A percentile compares a stretch with the other conserved stretches of the same genome.
phyloP scores from a whole-genome alignment of 768 basidiomycete species.

The Exsudoporus frostii region DNA sequence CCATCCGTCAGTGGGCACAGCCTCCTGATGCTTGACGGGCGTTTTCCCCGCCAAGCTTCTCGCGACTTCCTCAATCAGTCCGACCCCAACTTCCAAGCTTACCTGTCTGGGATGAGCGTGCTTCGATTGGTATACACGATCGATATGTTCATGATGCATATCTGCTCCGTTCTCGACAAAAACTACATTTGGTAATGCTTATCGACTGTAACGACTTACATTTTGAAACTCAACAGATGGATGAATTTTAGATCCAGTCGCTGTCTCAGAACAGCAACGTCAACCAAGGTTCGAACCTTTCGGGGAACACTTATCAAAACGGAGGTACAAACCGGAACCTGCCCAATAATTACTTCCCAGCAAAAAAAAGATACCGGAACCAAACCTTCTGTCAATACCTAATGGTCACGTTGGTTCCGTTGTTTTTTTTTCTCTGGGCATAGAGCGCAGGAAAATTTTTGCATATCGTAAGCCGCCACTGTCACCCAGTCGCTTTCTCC shows the following conservation, averaged over 20 bases:
- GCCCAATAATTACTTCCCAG: conserved; percentile 1
- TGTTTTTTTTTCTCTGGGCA: conserved; percentile 14
- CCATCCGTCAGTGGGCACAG: conserved; percentile 6
- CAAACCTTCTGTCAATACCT: conserved; percentile 19
- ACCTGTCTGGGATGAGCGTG: background rate
- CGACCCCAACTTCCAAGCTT: conserved; percentile 16
- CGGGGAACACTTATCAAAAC: conserved; percentile 14
- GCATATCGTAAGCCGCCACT: conserved; percentile 22
- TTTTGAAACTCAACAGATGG: background rate
- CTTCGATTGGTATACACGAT: background rate
- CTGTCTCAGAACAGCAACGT: conserved; percentile 12
- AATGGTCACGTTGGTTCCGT: conserved; percentile 11
- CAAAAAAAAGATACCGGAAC: conserved; percentile 3
- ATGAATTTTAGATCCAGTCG: background rate
- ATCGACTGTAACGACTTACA: background rate
- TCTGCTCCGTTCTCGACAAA: background rate
- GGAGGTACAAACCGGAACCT: conserved; percentile 9
- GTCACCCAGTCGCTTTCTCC: conserved; percentile 12
- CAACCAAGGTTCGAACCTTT: conserved; percentile 24
- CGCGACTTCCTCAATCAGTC: conserved; percentile 20
- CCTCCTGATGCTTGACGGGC: conserved; percentile 11
- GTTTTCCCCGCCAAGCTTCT: conserved; percentile 15
- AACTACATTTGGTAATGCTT: background rate
- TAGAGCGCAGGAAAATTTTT: conserved; percentile 27
- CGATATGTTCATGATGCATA: background rate